A percentile compares a stretch with the other conserved stretches of the same genome.
These are phyloP conservation scores for Knoxdaviesia capensis DNA, from an alignment of 2,329 filamentous ascomycete species.

Conservation along the genomic window DNA sequence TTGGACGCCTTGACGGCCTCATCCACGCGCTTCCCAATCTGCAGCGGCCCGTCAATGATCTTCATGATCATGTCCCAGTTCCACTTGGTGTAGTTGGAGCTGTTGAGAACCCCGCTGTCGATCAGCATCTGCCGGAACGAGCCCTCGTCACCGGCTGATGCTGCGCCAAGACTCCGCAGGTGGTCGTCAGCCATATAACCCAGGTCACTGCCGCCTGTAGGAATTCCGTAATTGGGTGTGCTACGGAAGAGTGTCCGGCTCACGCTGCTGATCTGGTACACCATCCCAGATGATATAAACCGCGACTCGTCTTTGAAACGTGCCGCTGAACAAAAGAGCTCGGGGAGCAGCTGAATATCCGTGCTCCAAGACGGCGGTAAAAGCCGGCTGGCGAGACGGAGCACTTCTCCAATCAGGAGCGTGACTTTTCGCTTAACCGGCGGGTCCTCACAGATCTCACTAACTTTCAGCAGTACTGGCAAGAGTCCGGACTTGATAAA, in stretches of 20 bases:
- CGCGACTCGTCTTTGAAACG: conserved; percentile 51
- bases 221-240: conserved; percentile 12
- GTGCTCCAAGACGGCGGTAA: conserved; percentile 68
- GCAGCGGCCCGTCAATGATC: conserved; percentile 80
- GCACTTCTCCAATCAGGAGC: conserved; percentile 70
- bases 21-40: conserved; percentile 77
- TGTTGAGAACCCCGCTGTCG: conserved; percentile 72
- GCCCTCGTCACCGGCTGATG: conserved; percentile 26
- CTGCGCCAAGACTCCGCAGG: conserved; percentile 18
- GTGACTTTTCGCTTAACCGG: conserved; percentile 74
- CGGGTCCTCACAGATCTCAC: conserved; percentile 45
- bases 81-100: conserved; percentile 87
- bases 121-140: conserved; percentile 45
- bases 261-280: conserved; percentile 96
- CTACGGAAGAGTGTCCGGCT: conserved; percentile 82
- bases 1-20: conserved; percentile 91
- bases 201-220: conserved; percentile 1
- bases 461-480: conserved; percentile 38
- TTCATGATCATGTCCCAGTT: conserved; percentile 87
- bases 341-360: conserved; percentile 70
- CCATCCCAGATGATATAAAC: conserved; percentile 69
- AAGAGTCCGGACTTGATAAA: conserved; percentile 67
- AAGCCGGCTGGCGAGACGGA: conserved; percentile 74
- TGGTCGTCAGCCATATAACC: conserved; percentile 28
- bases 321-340: conserved; percentile 60